These are phyloP conservation scores for Nevesoporus exiguus DNA, from an alignment of 768 basidiomycete genomes.

Conservation along the genomic window DNA sequence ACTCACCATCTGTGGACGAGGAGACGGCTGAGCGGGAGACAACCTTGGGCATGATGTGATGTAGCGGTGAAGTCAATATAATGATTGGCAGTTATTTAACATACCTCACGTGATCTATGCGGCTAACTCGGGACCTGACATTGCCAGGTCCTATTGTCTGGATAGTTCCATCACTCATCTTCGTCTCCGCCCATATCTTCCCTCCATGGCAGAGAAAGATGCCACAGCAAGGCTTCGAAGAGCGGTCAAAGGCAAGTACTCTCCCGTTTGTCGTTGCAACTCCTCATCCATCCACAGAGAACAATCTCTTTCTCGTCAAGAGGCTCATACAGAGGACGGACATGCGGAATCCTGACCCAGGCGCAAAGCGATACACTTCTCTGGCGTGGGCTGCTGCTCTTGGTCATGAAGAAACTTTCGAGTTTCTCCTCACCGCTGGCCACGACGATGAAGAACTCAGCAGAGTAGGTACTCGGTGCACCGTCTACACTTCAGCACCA, in stretches of 20 bases:
- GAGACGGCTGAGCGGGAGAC: slow-evolving; percentile 86
- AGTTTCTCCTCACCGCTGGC: slow-evolving; percentile 78
- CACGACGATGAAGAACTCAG: slow-evolving; percentile 94
- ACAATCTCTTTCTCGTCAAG: slow-evolving; percentile 90
- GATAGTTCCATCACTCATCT: slow-evolving; percentile 19
- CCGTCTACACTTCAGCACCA: slow-evolving; percentile 3
- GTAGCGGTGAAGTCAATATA: neutral
- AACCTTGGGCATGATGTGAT: slow-evolving; percentile 77
- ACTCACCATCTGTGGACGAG: slow-evolving; percentile 78
- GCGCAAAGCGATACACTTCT: slow-evolving; percentile 74
- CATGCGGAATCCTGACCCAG: slow-evolving; percentile 86
- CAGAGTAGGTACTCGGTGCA: slow-evolving; percentile 52
- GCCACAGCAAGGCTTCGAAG: slow-evolving; percentile 68
- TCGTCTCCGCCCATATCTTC: slow-evolving; percentile 20
- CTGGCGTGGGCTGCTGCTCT: slow-evolving; percentile 89
- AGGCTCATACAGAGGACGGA: slow-evolving; percentile 83
- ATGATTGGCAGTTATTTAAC: slow-evolving; percentile 4
- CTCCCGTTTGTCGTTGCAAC: neutral
- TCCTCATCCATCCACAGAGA: slow-evolving; percentile 54
- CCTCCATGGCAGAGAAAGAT: slow-evolving; percentile 79
- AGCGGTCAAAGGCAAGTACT: slow-evolving; percentile 67
- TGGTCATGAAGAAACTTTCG: slow-evolving; percentile 90
- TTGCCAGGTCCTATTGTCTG: slow-evolving; percentile 24
- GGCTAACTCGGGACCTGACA: slow-evolving; percentile 6
- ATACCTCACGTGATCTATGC: slow-evolving; percentile 28